A percentile compares a stretch with the other conserved stretches of the same genome.
phyloP scores from a whole-genome alignment of 495 filamentous ascomycete genomes.

The Hypoxylon rickii region DNA sequence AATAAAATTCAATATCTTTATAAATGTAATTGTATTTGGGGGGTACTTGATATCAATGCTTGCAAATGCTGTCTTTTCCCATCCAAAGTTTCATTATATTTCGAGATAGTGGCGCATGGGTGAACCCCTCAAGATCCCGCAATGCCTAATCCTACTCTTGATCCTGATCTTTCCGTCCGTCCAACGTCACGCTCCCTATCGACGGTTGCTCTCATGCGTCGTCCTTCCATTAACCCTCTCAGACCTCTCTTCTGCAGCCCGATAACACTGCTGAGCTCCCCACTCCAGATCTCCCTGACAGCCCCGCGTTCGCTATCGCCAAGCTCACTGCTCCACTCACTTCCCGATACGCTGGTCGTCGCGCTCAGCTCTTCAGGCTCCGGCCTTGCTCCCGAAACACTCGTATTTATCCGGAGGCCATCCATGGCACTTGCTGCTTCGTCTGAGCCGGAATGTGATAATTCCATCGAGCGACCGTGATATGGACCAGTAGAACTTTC shows the following conservation, averaged over 20 bases:
- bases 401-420: conserved; percentile 48
- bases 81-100: not conserved
- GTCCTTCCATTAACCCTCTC: conserved; percentile 92
- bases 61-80: conserved; percentile 2
- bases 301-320: conserved; percentile 44
- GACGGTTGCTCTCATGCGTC: conserved; percentile 69
- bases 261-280: conserved; percentile 90
- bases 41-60: conserved; percentile 22
- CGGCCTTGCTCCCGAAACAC: conserved; percentile 40
- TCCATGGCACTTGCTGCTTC: conserved; percentile 21
- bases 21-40: no score
- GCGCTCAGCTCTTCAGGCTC: conserved; percentile 55
- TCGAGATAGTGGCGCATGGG: no score
- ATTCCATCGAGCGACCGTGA: conserved; percentile 26
- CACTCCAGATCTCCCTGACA: conserved; percentile 71
- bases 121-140: conserved; percentile 34
- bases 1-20: no score
- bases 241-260: conserved; percentile 92
- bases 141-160: conserved; percentile 39
- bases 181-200: conserved; percentile 39
- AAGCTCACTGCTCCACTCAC: conserved; percentile 54
- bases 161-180: conserved; percentile 27
- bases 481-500: conserved; percentile 21
- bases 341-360: conserved; percentile 51
- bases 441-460: conserved; percentile 32